Conservation (phyloP, 2,329 filamentous ascomycete genomes). For the Penicillium italicum region DNA sequence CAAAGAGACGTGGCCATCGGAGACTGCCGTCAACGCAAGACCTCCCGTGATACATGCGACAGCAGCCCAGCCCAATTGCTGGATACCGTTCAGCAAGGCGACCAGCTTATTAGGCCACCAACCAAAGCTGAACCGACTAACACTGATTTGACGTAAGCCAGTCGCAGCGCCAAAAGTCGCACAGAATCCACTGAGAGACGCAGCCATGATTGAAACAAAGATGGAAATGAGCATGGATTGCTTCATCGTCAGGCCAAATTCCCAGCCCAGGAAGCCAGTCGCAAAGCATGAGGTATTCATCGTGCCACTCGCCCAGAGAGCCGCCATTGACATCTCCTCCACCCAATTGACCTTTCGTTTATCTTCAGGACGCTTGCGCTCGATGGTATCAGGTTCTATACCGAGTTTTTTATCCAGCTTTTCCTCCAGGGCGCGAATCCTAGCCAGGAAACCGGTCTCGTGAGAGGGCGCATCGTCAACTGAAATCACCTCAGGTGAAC, state of each 20-base stretch:
- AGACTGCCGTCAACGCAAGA: background rate
- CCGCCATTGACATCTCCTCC: background rate
- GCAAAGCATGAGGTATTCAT: background rate
- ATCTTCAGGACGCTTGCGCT: background rate
- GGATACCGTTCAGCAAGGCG: background rate
- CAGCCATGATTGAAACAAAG: background rate
- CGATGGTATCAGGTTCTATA: background rate
- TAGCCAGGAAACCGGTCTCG: background rate
- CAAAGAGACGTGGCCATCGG: background rate
- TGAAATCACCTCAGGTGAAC: background rate
- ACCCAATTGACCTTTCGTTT: background rate
- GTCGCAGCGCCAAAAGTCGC: background rate
- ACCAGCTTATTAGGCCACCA: background rate
- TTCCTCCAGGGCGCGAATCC: background rate
- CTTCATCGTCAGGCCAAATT: background rate
- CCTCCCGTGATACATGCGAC: background rate
- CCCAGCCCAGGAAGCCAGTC: background rate
- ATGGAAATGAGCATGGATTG: background rate
- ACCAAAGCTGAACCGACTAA: background rate
- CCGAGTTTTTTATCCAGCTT: background rate
- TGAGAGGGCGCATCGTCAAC: background rate
- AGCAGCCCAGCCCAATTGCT: background rate
- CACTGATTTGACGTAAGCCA: background rate
- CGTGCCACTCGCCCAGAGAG: background rate
- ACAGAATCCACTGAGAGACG: background rate